Percentiles rank a stretch among this genome's conserved stretches.
phyloP scores from a whole-genome alignment of 345 rosid species.

The Populus pruinosa region DNA sequence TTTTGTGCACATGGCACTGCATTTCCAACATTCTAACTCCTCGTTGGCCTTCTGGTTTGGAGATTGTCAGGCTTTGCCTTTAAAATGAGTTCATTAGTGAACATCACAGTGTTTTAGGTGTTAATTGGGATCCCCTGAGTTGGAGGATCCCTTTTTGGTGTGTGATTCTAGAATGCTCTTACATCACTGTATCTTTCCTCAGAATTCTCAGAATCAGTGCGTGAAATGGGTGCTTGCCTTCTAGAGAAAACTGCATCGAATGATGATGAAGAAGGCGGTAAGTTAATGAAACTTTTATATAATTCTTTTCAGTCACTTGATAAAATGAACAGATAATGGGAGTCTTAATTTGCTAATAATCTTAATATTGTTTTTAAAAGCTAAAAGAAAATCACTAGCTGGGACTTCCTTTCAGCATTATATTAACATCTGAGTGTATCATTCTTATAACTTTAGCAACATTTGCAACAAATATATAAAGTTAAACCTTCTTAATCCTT shows the following conservation, averaged over 20 bases:
- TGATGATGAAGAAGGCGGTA: conserved; percentile 77
- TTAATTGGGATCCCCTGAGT: background rate
- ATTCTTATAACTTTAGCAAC: background rate
- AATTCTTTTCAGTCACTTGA: background rate
- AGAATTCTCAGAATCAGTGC: conserved; percentile 95
- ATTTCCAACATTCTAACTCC: background rate
- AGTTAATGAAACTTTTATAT: conserved; percentile 11
- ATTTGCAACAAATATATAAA: background rate
- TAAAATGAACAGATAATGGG: background rate
- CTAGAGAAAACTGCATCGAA: conserved; percentile 73
- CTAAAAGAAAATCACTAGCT: background rate
- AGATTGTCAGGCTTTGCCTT: background rate
- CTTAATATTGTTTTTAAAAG: background rate
- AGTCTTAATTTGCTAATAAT: background rate
- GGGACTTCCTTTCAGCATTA: background rate
- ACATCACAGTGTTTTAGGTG: background rate
- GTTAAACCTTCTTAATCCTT: background rate
- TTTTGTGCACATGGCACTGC: background rate
- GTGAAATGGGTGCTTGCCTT: conserved; percentile 88
- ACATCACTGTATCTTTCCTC: background rate
- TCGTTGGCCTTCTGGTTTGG: background rate
- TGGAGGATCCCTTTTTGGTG: conserved; percentile 1
- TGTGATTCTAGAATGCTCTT: background rate
- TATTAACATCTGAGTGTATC: too few species aligned
- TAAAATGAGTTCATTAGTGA: background rate